phyloP scores from a whole-genome alignment of 257 asterid species.

The Solanum chiquidenum region DNA sequence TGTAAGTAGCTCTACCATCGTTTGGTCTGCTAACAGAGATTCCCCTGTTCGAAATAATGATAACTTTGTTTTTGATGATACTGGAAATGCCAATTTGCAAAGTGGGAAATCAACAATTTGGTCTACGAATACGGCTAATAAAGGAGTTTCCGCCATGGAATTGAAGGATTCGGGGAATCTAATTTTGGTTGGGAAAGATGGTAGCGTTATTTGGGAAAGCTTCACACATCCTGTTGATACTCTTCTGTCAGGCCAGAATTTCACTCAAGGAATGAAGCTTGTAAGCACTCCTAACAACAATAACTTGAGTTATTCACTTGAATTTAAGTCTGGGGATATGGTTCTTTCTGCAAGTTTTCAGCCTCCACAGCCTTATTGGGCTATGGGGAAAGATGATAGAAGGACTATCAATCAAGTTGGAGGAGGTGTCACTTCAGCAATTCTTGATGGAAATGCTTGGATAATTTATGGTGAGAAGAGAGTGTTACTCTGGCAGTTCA shows the following conservation, averaged over 20 bases:
- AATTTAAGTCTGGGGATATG: conserved; percentile 68
- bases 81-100: conserved; percentile 58
- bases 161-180: conserved; percentile 72
- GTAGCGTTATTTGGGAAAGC: conserved; percentile 60
- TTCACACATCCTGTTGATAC: conserved; percentile 70
- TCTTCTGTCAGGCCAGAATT: conserved; percentile 56
- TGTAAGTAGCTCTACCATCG: conserved; percentile 45
- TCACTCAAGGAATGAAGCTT: conserved; percentile 61
- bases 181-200: conserved; percentile 44
- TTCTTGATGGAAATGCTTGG: conserved; percentile 64
- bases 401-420: conserved; percentile 50
- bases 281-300: conserved; percentile 38
- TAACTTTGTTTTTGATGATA: conserved; percentile 37
- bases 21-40: conserved; percentile 83
- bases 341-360: conserved; percentile 47
- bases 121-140: conserved; percentile 48
- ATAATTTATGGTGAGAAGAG: conserved; percentile 38
- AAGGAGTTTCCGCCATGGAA: conserved; percentile 61
- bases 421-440: conserved; percentile 34
- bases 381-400: conserved; percentile 50
- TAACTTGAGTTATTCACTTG: conserved; percentile 61
- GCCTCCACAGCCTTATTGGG: conserved; percentile 80
- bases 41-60: conserved; percentile 51
- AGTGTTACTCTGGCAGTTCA: conserved; percentile 58
- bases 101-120: conserved; percentile 47